Conservation (phyloP, 2,329 filamentous ascomycete species). For the Talaromyces sp. region DNA sequence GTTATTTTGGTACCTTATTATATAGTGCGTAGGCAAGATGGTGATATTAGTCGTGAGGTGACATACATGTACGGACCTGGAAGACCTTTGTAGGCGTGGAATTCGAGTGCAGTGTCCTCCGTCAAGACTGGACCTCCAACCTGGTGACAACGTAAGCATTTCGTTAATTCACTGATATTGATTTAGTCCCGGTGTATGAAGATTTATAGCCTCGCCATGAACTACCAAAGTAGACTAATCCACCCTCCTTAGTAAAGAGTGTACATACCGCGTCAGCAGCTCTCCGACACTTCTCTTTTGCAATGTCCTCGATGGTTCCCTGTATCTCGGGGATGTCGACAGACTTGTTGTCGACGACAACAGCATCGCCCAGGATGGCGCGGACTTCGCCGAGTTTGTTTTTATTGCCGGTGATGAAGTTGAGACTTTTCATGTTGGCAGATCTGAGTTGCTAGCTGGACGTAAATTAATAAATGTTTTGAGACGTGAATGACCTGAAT, state of each 20-base stretch:
- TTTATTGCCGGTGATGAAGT: constrained; percentile 95
- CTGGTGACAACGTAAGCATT: constrained; percentile 42
- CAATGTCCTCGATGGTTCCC: constrained; percentile 87
- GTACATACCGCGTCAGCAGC: constrained; percentile 68
- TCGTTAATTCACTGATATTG: neutral
- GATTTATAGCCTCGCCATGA: neutral
- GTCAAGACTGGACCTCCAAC: constrained; percentile 83
- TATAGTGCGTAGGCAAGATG: neutral
- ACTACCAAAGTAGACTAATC: neutral
- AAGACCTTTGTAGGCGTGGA: constrained; percentile 82
- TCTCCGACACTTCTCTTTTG: constrained; percentile 75
- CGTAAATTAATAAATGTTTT: too few relatives aligned
- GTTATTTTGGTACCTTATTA: neutral
- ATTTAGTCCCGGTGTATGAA: neutral
- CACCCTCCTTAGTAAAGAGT: neutral
- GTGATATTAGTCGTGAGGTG: constrained; percentile 33
- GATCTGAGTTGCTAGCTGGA: too few relatives aligned
- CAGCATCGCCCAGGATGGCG: constrained; percentile 71
- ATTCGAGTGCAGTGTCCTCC: constrained; percentile 93
- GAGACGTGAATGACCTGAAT: neutral
- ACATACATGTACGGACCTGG: constrained; percentile 89
- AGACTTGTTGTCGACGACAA: constrained; percentile 68
- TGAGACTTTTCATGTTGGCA: constrained; percentile 53
- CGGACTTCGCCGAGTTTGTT: constrained; percentile 91
- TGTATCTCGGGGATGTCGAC: constrained; percentile 87